Evolutionary conservation across 306 rosid genomes (phyloP), one percentile per base, ranked within the genome.

Genomic region (Vigna trinervia): DNA sequence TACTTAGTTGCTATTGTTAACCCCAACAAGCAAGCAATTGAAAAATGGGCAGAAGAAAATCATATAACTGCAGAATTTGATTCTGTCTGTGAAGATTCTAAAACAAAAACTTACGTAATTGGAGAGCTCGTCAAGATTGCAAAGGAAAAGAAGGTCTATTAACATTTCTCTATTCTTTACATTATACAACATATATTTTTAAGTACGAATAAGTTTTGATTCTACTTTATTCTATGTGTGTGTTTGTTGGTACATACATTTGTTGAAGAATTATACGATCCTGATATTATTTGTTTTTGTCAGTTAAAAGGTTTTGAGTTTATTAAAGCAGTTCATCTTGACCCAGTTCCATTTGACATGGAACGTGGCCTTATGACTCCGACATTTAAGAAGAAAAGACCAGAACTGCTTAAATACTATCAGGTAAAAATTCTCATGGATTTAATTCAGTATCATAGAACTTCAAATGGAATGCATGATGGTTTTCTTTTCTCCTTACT

Each of bases 251-350:
- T 13, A 57, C 12, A 20, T 30, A 13, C 11, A 56, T 74, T 28
- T 80, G 59, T 76, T 67, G 45, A 78, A 82, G 62, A 86, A 36
- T 34, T 63, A 30, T 71, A 54, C 39, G 50, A 75, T 82, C 26
- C 54, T 74, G 39, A 71, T 71, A 39, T 57, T n/a, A 6, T 81
- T 79, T 65, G 23, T 84, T 46, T 80, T 2, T 9, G 68, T 82
- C 91, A 95, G 99, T 83, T 95, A 80, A 95, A 92, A 87, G 97
- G 99, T 77, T 95, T 88, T 78, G 98, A 95, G 87, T 69, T 82
- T 74, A 78, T 95, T 39, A 88, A 67, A 87, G 88, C 71, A 19
- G 83, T 95, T 77, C 97, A 92, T 84, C 90, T 95, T n/a, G 98
- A 95, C 9, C 98, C 99, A 1, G 86, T 73, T 75, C 97, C 93